Evolutionary conservation across 75 land plant genomes (phyloP).

Genomic region (Gnetum montanum): DNA sequence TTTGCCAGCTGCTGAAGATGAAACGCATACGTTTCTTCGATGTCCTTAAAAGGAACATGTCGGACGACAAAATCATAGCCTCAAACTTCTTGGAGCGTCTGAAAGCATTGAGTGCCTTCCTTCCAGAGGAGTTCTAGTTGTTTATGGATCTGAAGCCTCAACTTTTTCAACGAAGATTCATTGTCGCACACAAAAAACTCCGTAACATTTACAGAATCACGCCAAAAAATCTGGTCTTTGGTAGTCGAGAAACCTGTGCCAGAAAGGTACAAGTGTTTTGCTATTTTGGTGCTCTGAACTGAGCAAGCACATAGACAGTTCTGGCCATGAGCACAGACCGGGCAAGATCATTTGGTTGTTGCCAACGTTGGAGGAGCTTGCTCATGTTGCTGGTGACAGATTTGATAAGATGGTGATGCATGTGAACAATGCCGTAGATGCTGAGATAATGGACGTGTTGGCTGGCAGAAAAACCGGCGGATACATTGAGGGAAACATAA

Average conservation of each 20-base stretch:
- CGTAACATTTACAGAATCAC: too few species aligned
- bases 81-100: slow-evolving; percentile 30
- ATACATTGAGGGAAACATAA: too few species aligned
- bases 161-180: too few species aligned
- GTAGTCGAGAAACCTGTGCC: slow-evolving; percentile 2
- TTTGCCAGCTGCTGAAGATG: slow-evolving; percentile 43
- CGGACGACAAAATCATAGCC: slow-evolving; percentile 36
- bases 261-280: neutral
- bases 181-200: too few species aligned
- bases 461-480: slow-evolving; percentile 46
- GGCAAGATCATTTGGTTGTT: slow-evolving; percentile 50
- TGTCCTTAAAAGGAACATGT: slow-evolving; percentile 27
- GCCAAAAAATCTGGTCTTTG: too few species aligned
- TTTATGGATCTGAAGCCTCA: too few species aligned
- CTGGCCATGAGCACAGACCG: neutral
- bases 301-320: too few species aligned
- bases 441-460: slow-evolving; percentile 35
- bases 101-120: slow-evolving; percentile 4
- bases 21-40: slow-evolving; percentile 41
- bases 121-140: slow-evolving; percentile 13
- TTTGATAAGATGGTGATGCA: slow-evolving; percentile 24
- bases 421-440: slow-evolving; percentile 28
- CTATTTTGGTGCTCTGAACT: slow-evolving; percentile 8
- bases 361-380: slow-evolving; percentile 41
- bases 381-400: slow-evolving; percentile 41